Conservation (phyloP, 2,329 filamentous ascomycete genomes). For the Trichoderma polysporum region DNA sequence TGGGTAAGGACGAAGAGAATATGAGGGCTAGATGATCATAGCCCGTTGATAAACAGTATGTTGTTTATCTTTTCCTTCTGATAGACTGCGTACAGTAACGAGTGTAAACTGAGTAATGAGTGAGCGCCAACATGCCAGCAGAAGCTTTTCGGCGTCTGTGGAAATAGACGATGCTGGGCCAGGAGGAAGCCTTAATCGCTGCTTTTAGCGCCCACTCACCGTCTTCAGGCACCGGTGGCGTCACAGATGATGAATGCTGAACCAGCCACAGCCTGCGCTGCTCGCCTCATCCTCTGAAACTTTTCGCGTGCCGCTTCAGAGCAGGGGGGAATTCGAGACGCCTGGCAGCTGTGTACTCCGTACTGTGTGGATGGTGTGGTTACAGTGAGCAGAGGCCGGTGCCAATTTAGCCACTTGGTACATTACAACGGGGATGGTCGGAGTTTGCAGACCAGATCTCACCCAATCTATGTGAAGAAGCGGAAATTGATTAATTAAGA, state of each 20-base stretch:
- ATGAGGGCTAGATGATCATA: background rate
- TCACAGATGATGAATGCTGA: background rate
- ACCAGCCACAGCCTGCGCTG: background rate
- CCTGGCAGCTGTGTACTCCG: too few relatives aligned
- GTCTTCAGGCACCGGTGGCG: background rate
- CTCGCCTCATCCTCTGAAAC: background rate
- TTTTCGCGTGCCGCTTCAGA: background rate
- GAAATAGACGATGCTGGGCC: too few relatives aligned
- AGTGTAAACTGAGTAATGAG: background rate
- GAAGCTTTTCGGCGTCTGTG: background rate
- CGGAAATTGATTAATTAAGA: background rate
- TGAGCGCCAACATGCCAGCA: background rate
- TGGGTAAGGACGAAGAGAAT: too few relatives aligned
- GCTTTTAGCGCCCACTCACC: background rate
- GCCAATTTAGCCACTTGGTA: background rate
- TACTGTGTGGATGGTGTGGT: constrained; percentile 6
- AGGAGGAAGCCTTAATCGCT: background rate
- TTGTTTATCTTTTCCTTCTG: background rate
- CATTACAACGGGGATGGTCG: background rate
- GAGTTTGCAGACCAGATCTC: background rate
- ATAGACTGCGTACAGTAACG: background rate
- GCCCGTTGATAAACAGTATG: background rate
- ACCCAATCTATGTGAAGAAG: background rate
- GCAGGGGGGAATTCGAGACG: background rate
- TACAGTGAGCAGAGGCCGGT: constrained; percentile 6